Evolutionary conservation across 163 green algal species (phyloP).

Genomic region (Coccomyxa subellipsoidea): DNA sequence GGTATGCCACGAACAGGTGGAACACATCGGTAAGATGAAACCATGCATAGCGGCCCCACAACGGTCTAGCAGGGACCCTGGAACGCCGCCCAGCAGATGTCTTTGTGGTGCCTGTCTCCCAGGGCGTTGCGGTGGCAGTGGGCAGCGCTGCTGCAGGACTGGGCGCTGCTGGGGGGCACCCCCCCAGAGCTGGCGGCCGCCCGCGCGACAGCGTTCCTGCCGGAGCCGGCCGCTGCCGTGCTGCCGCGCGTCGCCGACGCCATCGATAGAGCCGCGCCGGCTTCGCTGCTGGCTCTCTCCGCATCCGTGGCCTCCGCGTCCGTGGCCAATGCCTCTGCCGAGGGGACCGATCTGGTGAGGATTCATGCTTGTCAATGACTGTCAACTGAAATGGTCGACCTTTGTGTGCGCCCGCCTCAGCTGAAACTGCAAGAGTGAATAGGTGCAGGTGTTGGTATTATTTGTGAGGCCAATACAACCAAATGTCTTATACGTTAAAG

Average conservation of each 20-base stretch:
- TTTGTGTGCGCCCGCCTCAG: not conserved
- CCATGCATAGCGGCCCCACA: no score
- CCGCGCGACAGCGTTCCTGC: slow-evolving; percentile 47
- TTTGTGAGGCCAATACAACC: no score
- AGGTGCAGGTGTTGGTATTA: no score
- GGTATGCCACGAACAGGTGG: no score
- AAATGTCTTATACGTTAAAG: no score
- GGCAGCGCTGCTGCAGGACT: slow-evolving; percentile 58
- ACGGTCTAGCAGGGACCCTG: no score
- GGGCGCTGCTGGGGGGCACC: slow-evolving; percentile 42
- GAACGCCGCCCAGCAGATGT: no score
- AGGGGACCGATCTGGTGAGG: not conserved
- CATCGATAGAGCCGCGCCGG: slow-evolving; percentile 49
- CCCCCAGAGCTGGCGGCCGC: slow-evolving; percentile 25
- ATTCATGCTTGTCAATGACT: not conserved
- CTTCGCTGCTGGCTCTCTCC: slow-evolving; percentile 50
- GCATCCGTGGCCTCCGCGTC: slow-evolving; percentile 28
- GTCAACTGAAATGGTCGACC: not conserved
- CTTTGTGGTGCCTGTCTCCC: not conserved
- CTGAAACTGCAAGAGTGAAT: not conserved
- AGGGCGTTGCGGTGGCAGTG: slow-evolving; percentile 48
- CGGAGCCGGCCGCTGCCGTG: slow-evolving; percentile 15
- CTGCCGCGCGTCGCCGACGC: slow-evolving; percentile 21
- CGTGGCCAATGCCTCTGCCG: slow-evolving; percentile 12
- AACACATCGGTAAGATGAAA: no score